Evolutionary conservation across 2,329 filamentous ascomycete genomes (phyloP), one percentile per base, ranked within the genome.

Genomic region (Pseudopithomyces maydicus): DNA sequence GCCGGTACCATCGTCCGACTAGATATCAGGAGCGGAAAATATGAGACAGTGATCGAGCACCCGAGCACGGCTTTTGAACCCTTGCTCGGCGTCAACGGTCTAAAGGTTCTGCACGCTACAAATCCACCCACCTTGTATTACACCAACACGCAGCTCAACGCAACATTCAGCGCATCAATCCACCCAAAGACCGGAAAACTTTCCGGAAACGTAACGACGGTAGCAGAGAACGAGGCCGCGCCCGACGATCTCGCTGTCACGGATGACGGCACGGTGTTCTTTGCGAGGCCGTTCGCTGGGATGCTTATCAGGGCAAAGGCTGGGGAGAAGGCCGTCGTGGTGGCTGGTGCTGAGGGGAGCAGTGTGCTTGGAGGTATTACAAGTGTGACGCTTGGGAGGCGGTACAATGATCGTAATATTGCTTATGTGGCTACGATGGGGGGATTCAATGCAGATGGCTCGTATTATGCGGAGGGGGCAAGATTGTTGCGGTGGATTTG

Each of bases 341-440:
- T 48, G 14, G 45, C 45, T 12, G 45, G 45, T 1, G 19, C 32
- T 3, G 45, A 38, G 32, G 45, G 45, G 19, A 48, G 45, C 19
- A 14, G 7, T 4, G 45, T 20, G 17, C 12, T 48, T 20, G 32
- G 19, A 15, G 45, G 45, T 12, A 32, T 14, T 3, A 48, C 45
- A 19, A 48, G 45, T 32, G 32, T 32, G 19, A 26, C 45, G 14
- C 32, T 48, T 17, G 45, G 45, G 2, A 38, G 45, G 32, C 7
- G 14, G 8, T 48, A 26, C 6, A 22, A 22, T 32, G 45, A 48
- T 10, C 17, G 45, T 4, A 32, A 32, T 14, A 32, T 48, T 3
- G 32, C 36, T 2, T 48, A 48, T 26, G 32, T 38, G 45, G 45
- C 32, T 48, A 48, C 45, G 4, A 48, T 48, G 45, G 45, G 45